Base-by-base conservation (phyloP, 2,329 filamentous ascomycete genomes). In the Cryphonectria radicalis region DNA sequence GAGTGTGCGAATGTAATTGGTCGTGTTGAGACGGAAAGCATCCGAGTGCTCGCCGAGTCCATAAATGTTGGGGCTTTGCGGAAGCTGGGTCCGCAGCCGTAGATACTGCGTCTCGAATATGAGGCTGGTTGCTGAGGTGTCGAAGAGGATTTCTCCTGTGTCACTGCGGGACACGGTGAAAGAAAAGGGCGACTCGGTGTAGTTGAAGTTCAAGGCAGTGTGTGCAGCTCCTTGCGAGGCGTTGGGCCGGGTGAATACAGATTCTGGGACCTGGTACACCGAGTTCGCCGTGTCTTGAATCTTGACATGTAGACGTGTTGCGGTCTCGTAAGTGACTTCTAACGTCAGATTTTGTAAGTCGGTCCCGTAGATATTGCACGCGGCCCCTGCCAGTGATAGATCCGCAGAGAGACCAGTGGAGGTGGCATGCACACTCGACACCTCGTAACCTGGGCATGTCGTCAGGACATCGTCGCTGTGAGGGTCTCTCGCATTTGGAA, bases 61-160 rank as follows among this genome's bases (percentile, higher is more conserved):
- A 77, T 96, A 96, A 7, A 96, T 82, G 76, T 92, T 89, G 0
- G 92, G 91, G 68, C 89, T 83, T 0, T 87, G 80, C 0, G 93
- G 92, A 14, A 96, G 84, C 72, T 84, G 87, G 1, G 93, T 95
- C 60, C 91, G 87, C 71, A 95, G 84, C 28, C 90, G 88, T 35
- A 96, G 80, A 76, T 94, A 96, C 79, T 96, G 93, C 14, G 89
- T 89, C 81, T 96, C 91, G 76, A 94, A 96, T 60, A 96, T 84
- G 14, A 96, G 82, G 11, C 85, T 83, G 4, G 88, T 87, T 0
- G 86, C 90, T 0, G 89, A 89, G 0, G 92, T 93, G 76, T 95
- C 90, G 78, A 94, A 93, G 13, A 94, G 80, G 4, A 88, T 83
- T 73, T 90, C 86, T 60, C 80, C 79, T 3, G 79, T 81, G 37